Percentiles rank a stretch among this genome's conserved stretches.
Evolutionary conservation across 2,329 filamentous ascomycete genomes (phyloP).

Genomic region (Ceratocystis variospora): DNA sequence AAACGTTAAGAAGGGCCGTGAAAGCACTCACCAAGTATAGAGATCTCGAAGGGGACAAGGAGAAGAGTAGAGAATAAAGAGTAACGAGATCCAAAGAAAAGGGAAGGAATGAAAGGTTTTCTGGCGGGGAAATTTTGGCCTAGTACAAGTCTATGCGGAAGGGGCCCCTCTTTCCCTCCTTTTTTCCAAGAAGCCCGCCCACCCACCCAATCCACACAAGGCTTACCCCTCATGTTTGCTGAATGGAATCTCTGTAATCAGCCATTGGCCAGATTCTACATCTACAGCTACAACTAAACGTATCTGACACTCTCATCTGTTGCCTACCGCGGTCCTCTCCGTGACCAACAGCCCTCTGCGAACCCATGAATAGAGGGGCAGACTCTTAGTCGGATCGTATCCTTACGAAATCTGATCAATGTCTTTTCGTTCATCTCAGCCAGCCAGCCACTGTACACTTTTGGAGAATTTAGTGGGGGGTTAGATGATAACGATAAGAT

Average conservation of each 20-base stretch:
- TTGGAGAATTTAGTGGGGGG: not conserved
- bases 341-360: no score
- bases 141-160: not conserved
- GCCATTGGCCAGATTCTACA: no score
- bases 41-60: slow-evolving; percentile 20
- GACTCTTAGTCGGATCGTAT: no score
- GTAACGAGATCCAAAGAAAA: slow-evolving; percentile 9
- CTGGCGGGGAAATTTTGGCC: slow-evolving; percentile 10
- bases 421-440: no score
- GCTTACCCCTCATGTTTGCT: no score
- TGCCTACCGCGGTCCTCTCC: no score
- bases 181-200: not conserved
- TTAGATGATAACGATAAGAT: not conserved
- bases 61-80: slow-evolving; percentile 21
- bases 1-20: slow-evolving; percentile 14
- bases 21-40: slow-evolving; percentile 14
- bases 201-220: not conserved
- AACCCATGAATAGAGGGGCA: no score
- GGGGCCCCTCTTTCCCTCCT: not conserved
- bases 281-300: no score
- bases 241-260: no score
- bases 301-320: no score
- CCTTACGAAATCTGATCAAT: no score
- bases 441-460: not conserved
- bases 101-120: slow-evolving; percentile 12